phyloP scores from a whole-genome alignment of 2,329 filamentous ascomycete genomes.

The Claviceps maximensis region DNA sequence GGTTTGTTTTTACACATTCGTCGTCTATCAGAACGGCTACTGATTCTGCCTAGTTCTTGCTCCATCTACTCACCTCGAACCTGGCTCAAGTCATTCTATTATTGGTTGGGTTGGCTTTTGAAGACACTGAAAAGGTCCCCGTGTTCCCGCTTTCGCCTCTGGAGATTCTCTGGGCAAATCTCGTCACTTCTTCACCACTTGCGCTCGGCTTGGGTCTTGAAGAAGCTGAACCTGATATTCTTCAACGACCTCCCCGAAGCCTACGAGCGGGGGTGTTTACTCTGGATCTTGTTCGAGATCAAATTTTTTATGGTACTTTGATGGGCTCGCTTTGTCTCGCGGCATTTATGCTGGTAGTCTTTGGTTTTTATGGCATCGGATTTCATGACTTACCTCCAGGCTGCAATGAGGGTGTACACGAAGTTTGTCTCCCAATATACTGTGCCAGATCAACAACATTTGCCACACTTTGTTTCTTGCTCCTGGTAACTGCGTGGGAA shows the following conservation, averaged over 20 bases:
- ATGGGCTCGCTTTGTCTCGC: slow-evolving; percentile 50
- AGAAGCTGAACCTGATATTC: slow-evolving; percentile 53
- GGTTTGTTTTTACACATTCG: slow-evolving; percentile 23
- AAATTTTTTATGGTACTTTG: slow-evolving; percentile 46
- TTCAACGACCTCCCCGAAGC: slow-evolving; percentile 50
- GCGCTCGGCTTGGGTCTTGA: slow-evolving; percentile 63
- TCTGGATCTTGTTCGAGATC: slow-evolving; percentile 2
- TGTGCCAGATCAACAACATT: slow-evolving; percentile 56
- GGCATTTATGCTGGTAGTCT: slow-evolving; percentile 48
- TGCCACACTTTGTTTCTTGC: slow-evolving; percentile 53
- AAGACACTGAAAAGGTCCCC: slow-evolving; percentile 42
- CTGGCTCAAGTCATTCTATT: slow-evolving; percentile 57
- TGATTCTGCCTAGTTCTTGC: slow-evolving; percentile 31
- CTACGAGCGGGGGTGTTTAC: slow-evolving; percentile 45
- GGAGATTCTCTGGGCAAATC: slow-evolving; percentile 66
- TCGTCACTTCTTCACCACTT: slow-evolving; percentile 58
- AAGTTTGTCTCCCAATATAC: slow-evolving; percentile 43
- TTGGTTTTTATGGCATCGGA: slow-evolving; percentile 30
- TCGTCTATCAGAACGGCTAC: not conserved
- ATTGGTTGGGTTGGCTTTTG: slow-evolving; percentile 56
- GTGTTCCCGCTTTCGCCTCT: slow-evolving; percentile 60
- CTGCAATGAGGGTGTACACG: slow-evolving; percentile 43
- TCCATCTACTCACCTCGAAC: slow-evolving; percentile 57
- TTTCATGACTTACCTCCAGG: slow-evolving; percentile 34
- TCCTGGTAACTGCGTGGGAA: slow-evolving; percentile 60